A percentile compares a stretch with the other conserved stretches of the same genome.
phyloP scores from a whole-genome alignment of 2,329 filamentous ascomycete genomes.

The Leptographium galeiforme region DNA sequence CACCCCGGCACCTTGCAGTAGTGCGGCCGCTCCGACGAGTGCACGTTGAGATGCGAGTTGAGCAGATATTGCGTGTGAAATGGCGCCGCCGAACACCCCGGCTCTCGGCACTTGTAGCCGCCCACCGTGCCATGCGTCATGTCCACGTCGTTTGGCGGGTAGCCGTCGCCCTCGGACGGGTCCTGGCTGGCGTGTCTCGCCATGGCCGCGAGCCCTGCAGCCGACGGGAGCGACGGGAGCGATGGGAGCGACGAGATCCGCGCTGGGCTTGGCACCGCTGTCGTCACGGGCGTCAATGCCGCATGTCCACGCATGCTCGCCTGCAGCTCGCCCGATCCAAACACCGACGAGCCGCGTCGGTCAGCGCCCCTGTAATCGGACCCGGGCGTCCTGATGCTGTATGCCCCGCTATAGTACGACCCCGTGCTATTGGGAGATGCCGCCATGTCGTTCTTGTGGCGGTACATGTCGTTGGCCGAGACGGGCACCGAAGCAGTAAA shows the following conservation, averaged over 20 bases:
- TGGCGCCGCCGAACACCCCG: slow-evolving; percentile 55
- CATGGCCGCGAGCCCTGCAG: too few species aligned
- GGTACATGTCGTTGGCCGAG: slow-evolving; percentile 27
- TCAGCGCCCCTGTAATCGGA: neutral
- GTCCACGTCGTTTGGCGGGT: neutral
- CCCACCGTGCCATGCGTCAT: slow-evolving; percentile 36
- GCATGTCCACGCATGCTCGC: neutral
- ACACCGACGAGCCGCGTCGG: too few species aligned
- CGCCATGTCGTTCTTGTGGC: slow-evolving; percentile 28
- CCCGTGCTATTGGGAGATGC: slow-evolving; percentile 26
- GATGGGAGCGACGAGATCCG: too few species aligned
- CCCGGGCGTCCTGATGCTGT: slow-evolving; percentile 10
- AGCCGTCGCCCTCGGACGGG: slow-evolving; percentile 22
- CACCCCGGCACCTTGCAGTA: slow-evolving; percentile 52
- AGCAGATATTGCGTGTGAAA: slow-evolving; percentile 69
- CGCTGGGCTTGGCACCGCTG: too few species aligned
- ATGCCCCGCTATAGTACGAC: slow-evolving; percentile 24
- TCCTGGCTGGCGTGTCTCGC: too few species aligned
- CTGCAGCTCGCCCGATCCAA: too few species aligned
- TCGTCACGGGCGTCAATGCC: too few species aligned
- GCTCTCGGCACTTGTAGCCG: slow-evolving; percentile 42
- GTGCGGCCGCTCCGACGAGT: slow-evolving; percentile 51
- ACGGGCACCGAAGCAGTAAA: slow-evolving; percentile 29
- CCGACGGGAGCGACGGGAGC: too few species aligned
- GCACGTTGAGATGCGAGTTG: slow-evolving; percentile 66